Percentiles rank a stretch among this genome's conserved stretches.
phyloP scores from a whole-genome alignment of 805 yeast genomes.

The Pichia ethanolica region DNA sequence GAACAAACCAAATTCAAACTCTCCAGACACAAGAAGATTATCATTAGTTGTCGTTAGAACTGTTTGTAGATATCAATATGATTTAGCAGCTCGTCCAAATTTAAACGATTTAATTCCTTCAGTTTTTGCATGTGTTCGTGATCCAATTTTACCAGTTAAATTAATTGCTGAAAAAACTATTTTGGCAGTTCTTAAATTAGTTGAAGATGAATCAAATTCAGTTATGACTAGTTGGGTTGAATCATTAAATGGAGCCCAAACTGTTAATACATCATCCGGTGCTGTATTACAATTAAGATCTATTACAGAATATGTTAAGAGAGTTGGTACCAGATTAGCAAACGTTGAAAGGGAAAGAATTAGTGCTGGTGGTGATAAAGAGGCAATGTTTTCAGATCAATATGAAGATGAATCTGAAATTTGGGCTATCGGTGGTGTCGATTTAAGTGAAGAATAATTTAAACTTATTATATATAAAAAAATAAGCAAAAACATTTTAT shows the following conservation, averaged over 20 bases:
- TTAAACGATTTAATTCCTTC: constrained; percentile 57
- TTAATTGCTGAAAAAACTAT: constrained; percentile 91
- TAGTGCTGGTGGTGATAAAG: constrained; percentile 85
- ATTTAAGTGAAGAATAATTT: constrained; percentile 26
- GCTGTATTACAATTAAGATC: constrained; percentile 55
- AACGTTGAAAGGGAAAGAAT: constrained; percentile 80
- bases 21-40: constrained; percentile 73
- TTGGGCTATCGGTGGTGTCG: constrained; percentile 80
- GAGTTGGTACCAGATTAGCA: constrained; percentile 87
- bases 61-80: constrained; percentile 54
- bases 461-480: background rate
- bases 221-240: constrained; percentile 61
- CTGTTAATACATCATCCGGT: constrained; percentile 39
- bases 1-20: constrained; percentile 48
- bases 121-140: constrained; percentile 78
- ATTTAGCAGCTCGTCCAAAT: constrained; percentile 41
- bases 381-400: constrained; percentile 75
- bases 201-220: constrained; percentile 50
- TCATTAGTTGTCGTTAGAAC: constrained; percentile 73
- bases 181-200: constrained; percentile 61
- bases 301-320: constrained; percentile 77
- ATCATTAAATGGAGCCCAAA: constrained; percentile 28
- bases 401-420: constrained; percentile 81
- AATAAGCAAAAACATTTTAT: background rate
- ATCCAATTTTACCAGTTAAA: constrained; percentile 83